phyloP scores from a whole-genome alignment of 169 alveolate genomes.

The Miamiensis avidus region DNA sequence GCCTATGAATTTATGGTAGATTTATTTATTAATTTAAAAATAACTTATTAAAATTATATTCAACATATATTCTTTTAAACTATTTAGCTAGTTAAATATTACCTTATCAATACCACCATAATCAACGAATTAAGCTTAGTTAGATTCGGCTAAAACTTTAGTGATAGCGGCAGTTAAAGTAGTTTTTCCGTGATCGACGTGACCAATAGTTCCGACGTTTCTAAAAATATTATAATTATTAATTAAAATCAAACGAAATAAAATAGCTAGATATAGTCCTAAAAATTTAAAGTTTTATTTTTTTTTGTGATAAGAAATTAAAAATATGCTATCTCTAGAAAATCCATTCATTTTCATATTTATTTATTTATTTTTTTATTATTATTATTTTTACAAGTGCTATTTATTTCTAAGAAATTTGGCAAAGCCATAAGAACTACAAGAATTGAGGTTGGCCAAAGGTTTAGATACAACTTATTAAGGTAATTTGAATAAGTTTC shows the following conservation, averaged over 20 bases:
- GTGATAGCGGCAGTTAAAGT: conserved; percentile 96
- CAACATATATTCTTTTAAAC: no score
- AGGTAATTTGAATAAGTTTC: neutral
- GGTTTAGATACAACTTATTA: neutral
- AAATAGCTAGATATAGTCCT: no score
- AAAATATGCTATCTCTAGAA: no score
- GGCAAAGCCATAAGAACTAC: neutral
- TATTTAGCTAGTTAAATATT: no score
- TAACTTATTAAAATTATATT: no score
- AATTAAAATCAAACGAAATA: no score
- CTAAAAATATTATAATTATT: no score
- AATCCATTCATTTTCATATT: no score
- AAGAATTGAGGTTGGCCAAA: neutral
- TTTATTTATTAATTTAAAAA: no score
- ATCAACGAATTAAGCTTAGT: conserved; percentile 54
- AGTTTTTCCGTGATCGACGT: conserved; percentile 97
- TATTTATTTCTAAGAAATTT: neutral
- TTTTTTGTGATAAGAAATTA: no score
- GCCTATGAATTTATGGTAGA: conserved; percentile 59
- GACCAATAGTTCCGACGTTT: conserved; percentile 97
- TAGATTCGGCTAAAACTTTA: conserved; percentile 69
- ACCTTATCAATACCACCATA: conserved; percentile 59
- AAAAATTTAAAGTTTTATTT: no score
- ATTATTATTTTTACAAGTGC: neutral
- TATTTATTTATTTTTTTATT: no score